Conservation (phyloP, 2,329 filamentous ascomycete species). For the Raffaelea albimanens region DNA sequence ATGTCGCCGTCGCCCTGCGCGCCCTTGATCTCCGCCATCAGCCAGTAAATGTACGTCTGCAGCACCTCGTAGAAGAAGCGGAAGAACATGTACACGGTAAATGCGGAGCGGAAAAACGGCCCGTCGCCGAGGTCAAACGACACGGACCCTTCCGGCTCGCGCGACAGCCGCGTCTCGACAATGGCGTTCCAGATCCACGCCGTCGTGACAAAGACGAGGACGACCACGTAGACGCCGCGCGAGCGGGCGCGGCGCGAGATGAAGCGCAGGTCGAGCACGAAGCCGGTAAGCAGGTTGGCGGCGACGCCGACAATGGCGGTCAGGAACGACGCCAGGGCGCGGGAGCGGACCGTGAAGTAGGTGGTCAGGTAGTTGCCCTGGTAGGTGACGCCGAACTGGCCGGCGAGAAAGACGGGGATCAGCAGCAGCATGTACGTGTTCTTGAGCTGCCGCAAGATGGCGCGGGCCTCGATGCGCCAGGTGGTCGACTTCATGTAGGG, state of each 20-base stretch:
- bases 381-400: slow-evolving; percentile 2
- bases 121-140: neutral
- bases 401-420: slow-evolving; percentile 43
- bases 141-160: neutral
- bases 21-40: slow-evolving; percentile 5
- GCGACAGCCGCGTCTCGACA: neutral
- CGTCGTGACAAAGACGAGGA: neutral
- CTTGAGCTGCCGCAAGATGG: neutral
- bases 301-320: slow-evolving; percentile 39
- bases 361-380: slow-evolving; percentile 41
- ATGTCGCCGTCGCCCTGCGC: slow-evolving; percentile 2
- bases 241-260: neutral
- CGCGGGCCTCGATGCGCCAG: neutral
- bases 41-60: slow-evolving; percentile 4
- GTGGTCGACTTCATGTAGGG: neutral
- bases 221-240: neutral
- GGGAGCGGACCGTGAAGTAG: slow-evolving; percentile 61
- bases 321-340: slow-evolving; percentile 61
- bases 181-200: neutral
- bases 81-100: neutral
- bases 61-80: slow-evolving; percentile 1
- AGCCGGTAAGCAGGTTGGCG: neutral
- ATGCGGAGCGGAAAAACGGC: neutral
- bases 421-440: slow-evolving; percentile 24
- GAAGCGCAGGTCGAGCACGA: neutral